Evolutionary conservation across 1,284 basidiomycete genomes (phyloP), one percentile per base, ranked within the genome.

Genomic region (Heliocybe sulcata): DNA sequence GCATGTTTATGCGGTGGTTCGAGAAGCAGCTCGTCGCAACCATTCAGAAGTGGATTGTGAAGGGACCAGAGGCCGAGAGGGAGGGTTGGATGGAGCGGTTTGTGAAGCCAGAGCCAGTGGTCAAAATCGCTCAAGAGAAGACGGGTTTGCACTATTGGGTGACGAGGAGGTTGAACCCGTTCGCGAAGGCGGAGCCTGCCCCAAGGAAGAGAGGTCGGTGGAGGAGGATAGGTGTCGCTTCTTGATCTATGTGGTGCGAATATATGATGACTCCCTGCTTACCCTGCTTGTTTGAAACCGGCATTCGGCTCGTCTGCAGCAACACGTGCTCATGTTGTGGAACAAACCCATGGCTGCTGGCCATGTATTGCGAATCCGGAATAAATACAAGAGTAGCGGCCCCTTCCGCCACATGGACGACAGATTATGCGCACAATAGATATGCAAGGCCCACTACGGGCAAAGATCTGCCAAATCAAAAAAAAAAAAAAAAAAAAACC

Each of bases 1-100:
- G 75, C 19, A 81, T 77, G 70, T 38, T 65, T 2, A 76, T 88
- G 70, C 79, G 87, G 4, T 80, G 74, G 69, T 57, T 78, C 52
- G 87, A 89, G 65, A 75, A 68, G 57, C 65, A 68, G 35, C 59
- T 86, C 38, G 72, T 87, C 26, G 63, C 70, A 19, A 61, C 69
- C 3, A 73, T 81, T 2, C 67, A 72, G 58, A 72, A 69, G 51
- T 79, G n/a, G 27, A 26, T 35, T 12, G 20, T 19, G 20, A n/a
- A 35, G 33, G 19, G 29, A 31, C 12, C 29, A 31, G 29, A 52
- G 6, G 26, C 51, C 10, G 33, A 31, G 29, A 11, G 33, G 26
- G 51, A 29, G 20, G 16, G 47, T 26, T 12, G 3, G 47, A 49
- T 29, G 38, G 6, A 31, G 29, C 42, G n/a, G 6, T 25, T 49